Evolutionary conservation across 1,284 basidiomycete species (phyloP).

Genomic region (Kwoniella shivajii): DNA sequence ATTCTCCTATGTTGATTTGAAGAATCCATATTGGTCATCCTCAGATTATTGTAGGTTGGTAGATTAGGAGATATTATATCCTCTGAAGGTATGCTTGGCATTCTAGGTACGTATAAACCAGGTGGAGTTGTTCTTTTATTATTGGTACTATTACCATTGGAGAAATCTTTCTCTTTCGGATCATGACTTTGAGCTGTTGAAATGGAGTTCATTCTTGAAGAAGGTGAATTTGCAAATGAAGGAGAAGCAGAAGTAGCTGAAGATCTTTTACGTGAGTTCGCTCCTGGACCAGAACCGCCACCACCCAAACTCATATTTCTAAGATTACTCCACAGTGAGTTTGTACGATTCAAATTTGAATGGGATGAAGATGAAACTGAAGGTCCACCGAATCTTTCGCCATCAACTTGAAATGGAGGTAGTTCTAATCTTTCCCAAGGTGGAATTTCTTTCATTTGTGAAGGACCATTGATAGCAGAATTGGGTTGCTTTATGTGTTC

Average conservation of each 20-base stretch:
- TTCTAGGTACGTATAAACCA: constrained; percentile 5
- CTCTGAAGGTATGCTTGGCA: constrained; percentile 11
- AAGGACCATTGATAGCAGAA: no score
- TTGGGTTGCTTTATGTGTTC: no score
- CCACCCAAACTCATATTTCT: constrained; percentile 43
- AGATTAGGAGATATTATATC: not conserved
- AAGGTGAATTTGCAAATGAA: not conserved
- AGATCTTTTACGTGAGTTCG: constrained; percentile 29
- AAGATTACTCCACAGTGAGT: constrained; percentile 33
- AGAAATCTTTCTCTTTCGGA: not conserved
- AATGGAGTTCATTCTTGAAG: constrained; percentile 8
- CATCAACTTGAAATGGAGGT: constrained; percentile 52
- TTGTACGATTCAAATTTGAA: constrained; percentile 1
- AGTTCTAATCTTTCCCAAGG: constrained; percentile 54
- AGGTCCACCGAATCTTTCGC: constrained; percentile 48
- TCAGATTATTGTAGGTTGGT: no score
- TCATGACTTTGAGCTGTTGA: constrained; percentile 2
- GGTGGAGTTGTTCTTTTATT: not conserved
- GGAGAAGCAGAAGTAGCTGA: constrained; percentile 15
- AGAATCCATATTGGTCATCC: no score
- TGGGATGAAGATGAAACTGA: no score
- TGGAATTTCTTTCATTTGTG: constrained; percentile 33
- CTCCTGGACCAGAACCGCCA: no score
- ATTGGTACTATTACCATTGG: no score
- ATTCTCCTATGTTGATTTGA: not conserved